Conservation (phyloP, 2,329 filamentous ascomycete genomes). For the Rhynchosporium graminicola region DNA sequence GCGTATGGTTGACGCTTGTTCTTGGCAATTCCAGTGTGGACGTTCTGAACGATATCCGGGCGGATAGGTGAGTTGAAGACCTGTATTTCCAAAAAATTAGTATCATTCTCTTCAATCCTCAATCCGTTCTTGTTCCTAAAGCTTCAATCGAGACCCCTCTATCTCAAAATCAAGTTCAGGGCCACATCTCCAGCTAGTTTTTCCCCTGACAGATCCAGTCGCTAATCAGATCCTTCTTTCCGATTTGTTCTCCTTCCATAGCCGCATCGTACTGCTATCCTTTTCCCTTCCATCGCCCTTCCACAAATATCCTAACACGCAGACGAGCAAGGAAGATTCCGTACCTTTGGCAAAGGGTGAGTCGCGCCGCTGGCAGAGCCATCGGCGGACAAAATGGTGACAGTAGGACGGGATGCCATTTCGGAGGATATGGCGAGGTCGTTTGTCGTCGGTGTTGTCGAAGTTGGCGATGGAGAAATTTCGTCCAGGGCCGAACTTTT, state of each 20-base stretch:
- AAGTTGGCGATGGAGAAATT: conserved; percentile 14
- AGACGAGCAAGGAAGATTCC: conserved; percentile 10
- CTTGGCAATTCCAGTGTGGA: conserved; percentile 99
- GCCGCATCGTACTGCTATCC: not conserved
- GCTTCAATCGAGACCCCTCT: conserved; percentile 14
- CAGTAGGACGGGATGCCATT: conserved; percentile 96
- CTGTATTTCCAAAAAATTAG: conserved; percentile 37
- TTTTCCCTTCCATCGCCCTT: not conserved
- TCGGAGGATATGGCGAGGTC: conserved; percentile 35
- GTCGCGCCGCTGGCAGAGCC: conserved; percentile 87
- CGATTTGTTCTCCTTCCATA: not conserved
- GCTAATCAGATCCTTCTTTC: not conserved
- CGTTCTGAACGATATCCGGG: conserved; percentile 92
- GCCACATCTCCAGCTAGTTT: not conserved
- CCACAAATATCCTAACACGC: not conserved
- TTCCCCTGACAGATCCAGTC: conserved; percentile 5
- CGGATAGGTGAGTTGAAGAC: conserved; percentile 98
- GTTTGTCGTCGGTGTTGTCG: conserved; percentile 30
- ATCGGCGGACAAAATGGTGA: conserved; percentile 96
- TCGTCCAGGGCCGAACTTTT: no score
- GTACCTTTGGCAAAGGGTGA: conserved; percentile 78
- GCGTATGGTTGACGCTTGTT: conserved; percentile 99
- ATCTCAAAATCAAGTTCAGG: conserved; percentile 11
- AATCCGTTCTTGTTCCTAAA: conserved; percentile 13
- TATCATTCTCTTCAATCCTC: conserved; percentile 32